Evolutionary conservation across 495 filamentous ascomycete species (phyloP), one percentile per base, ranked within the genome.

Genomic region (Penicillium fimorum): DNA sequence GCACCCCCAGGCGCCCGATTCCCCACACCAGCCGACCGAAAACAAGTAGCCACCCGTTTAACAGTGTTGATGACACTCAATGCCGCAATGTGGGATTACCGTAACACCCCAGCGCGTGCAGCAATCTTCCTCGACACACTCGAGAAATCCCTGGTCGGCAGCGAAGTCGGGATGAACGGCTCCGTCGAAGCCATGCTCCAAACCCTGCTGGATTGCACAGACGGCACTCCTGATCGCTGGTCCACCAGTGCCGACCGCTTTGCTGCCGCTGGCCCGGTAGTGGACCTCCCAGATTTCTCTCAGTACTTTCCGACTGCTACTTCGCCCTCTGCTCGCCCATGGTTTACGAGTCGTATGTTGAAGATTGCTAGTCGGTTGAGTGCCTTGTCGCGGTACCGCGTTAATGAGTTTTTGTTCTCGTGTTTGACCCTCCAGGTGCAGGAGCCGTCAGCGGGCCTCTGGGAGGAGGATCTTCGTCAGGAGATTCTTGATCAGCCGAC

Each of bases 11-110:
- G 63, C 0, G 45, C 61, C 15, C 67, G 69, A 15, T 70, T 67
- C 33, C 70, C 70, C 5, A 47, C 64, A 9, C 69, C 65, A 12
- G 73, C 65, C 8, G 59, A 72, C 24, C 65, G 70, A 4, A 75
- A 74, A 49, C 73, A 76, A 47, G 70, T 70, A 54, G 58, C 75
- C 20, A 56, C 73, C 6, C 72, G 70, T 22, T 38, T 75, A 2
- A 66, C 67, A 5, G 53, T 63, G 0, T 40, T 76, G 9, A 67
- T 75, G 15, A 71, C 70, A 55, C 52, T 76, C 22, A 77, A 76
- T 46, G 68, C 74, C 2, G 73, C 61, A 0, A 64, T 76, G 6
- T 77, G 73, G 72, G 71, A 77, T 55, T 76, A 77, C 53, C 66
- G 75, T 11, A 63, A 64, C 30, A 63, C 70, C 3, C 49, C 61